Evolutionary conservation across 1,139 yeast genomes (phyloP).

Genomic region (Ogataea hybrid): DNA sequence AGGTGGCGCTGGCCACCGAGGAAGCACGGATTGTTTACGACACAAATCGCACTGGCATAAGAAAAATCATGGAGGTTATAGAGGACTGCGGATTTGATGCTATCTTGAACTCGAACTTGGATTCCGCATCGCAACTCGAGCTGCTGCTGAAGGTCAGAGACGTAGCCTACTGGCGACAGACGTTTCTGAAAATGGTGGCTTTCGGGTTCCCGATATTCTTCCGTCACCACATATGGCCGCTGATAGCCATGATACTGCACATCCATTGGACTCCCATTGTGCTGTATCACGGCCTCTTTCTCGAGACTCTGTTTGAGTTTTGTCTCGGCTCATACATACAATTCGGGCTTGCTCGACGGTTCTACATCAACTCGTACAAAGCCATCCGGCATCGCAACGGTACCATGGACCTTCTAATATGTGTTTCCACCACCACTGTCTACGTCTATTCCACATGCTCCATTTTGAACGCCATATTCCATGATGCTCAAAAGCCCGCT

Average conservation of each 20-base stretch:
- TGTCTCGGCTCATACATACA: conserved; percentile 65
- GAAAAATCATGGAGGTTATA: conserved; percentile 52
- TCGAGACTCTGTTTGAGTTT: conserved; percentile 62
- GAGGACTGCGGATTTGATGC: conserved; percentile 51
- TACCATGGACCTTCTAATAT: conserved; percentile 94
- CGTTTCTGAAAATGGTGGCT: conserved; percentile 48
- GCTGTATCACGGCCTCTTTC: conserved; percentile 46
- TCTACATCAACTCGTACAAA: conserved; percentile 60
- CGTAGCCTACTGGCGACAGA: conserved; percentile 63
- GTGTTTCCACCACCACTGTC: conserved; percentile 78
- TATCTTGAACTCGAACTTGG: conserved; percentile 37
- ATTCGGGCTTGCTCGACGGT: conserved; percentile 61
- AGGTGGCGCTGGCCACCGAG: conserved; percentile 39
- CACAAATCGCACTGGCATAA: conserved; percentile 48
- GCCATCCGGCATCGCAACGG: conserved; percentile 74
- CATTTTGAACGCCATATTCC: conserved; percentile 42
- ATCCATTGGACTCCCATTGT: conserved; percentile 6
- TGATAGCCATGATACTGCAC: conserved; percentile 25
- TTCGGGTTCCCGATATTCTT: conserved; percentile 66
- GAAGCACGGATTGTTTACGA: conserved; percentile 47
- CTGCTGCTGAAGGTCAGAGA: conserved; percentile 70
- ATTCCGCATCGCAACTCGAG: conserved; percentile 61
- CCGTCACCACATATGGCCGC: conserved; percentile 48
- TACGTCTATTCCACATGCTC: conserved; percentile 70
- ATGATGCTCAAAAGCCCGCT: conserved; percentile 48